phyloP scores from a whole-genome alignment of 306 rosid species.

The Prinsepia uniflora region DNA sequence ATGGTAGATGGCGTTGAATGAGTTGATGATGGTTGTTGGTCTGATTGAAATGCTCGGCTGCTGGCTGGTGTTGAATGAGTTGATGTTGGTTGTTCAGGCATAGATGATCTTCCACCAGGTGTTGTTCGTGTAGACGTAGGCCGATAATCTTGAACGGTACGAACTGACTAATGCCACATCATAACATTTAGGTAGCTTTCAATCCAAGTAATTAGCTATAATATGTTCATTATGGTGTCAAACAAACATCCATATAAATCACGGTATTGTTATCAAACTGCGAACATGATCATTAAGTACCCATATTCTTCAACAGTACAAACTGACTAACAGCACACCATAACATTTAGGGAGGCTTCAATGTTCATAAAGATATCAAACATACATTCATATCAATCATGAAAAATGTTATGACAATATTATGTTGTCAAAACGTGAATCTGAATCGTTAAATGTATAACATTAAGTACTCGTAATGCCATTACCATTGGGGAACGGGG shows the following conservation, averaged over 20 bases:
- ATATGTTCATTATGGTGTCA: neutral
- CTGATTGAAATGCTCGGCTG: constrained; percentile 32
- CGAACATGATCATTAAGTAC: neutral
- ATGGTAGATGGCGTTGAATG: constrained; percentile 1
- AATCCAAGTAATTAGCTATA: no score
- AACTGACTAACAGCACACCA: constrained; percentile 31
- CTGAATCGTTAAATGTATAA: neutral
- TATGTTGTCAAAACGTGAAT: neutral
- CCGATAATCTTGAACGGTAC: constrained; percentile 48
- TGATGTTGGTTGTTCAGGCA: constrained; percentile 49
- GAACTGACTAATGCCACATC: constrained; percentile 39
- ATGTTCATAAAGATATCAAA: neutral
- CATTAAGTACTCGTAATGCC: neutral
- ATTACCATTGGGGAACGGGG: constrained; percentile 63
- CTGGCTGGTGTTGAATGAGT: constrained; percentile 30
- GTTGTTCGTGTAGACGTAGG: constrained; percentile 28
- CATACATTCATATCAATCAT: neutral
- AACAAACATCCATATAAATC: neutral
- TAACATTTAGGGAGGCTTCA: neutral
- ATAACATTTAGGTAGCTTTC: constrained; percentile 12
- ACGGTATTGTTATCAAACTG: no score
- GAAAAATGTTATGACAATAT: neutral
- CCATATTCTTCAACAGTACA: constrained; percentile 43
- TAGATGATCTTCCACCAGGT: constrained; percentile 32
- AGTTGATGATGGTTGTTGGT: constrained; percentile 25